Percentiles rank a stretch among this genome's conserved stretches.
These are phyloP conservation scores for Trichosporon coremiiforme DNA, from an alignment of 1,284 basidiomycete species.

Conservation along the genomic window DNA sequence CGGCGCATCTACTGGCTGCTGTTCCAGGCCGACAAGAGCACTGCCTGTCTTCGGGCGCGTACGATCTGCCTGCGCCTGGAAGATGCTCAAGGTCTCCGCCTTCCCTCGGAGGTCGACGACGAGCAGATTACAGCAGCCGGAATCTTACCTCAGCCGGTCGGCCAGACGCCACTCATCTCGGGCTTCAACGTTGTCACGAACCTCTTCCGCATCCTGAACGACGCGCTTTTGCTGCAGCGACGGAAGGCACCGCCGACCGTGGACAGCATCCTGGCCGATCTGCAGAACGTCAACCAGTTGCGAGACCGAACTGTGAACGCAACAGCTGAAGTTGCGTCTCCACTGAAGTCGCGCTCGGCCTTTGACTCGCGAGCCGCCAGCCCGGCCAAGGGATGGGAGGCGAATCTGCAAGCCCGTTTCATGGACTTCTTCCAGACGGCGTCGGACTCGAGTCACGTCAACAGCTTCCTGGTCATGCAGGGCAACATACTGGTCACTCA, in stretches of 20 bases:
- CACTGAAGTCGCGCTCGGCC: slow-evolving; percentile 38
- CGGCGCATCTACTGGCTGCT: slow-evolving; percentile 50
- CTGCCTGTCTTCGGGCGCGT: slow-evolving; percentile 46
- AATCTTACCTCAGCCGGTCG: slow-evolving; percentile 45
- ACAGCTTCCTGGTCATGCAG: slow-evolving; percentile 48
- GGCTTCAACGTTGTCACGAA: slow-evolving; percentile 52
- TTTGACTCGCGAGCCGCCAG: slow-evolving; percentile 40
- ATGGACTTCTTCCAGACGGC: slow-evolving; percentile 41
- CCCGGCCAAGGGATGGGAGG: slow-evolving; percentile 47
- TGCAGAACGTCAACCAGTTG: slow-evolving; percentile 41
- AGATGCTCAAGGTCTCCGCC: slow-evolving; percentile 39
- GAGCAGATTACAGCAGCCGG: slow-evolving; percentile 51
- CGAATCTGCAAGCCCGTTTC: slow-evolving; percentile 41
- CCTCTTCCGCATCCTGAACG: slow-evolving; percentile 50
- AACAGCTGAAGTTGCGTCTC: slow-evolving; percentile 34
- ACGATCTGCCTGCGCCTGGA: slow-evolving; percentile 45
- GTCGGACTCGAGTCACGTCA: slow-evolving; percentile 36
- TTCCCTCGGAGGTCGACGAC: slow-evolving; percentile 54
- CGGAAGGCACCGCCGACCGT: slow-evolving; percentile 40
- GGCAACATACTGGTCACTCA: slow-evolving; percentile 53
- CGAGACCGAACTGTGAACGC: slow-evolving; percentile 38
- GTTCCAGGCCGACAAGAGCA: slow-evolving; percentile 54
- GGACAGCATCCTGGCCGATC: slow-evolving; percentile 44
- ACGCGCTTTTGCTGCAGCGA: slow-evolving; percentile 44
- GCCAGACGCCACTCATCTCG: slow-evolving; percentile 44